These are phyloP conservation scores for Huntiella savannae DNA, from an alignment of 2,329 filamentous ascomycete genomes.

Conservation along the genomic window DNA sequence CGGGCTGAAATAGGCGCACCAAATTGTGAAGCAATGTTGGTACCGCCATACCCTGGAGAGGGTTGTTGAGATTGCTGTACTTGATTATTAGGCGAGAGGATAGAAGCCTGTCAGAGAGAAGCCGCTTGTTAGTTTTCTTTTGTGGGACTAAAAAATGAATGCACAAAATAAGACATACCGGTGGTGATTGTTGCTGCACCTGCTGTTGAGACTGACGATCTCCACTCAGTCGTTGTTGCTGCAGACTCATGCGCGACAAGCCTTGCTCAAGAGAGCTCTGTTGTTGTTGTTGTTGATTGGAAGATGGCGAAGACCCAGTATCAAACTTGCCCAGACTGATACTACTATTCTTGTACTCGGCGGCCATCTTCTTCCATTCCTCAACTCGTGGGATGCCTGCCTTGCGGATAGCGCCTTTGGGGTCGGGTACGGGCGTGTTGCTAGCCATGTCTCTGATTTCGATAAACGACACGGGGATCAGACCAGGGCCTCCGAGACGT, in stretches of 20 bases:
- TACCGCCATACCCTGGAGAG: constrained; percentile 1
- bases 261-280: constrained; percentile 36
- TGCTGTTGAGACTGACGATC: constrained; percentile 7
- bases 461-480: constrained; percentile 93
- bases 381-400: constrained; percentile 89
- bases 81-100: neutral
- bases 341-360: constrained; percentile 97
- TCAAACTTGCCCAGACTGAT: constrained; percentile 90
- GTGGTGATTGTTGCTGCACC: constrained; percentile 6
- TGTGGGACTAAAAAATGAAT: neutral
- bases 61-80: neutral
- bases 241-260: constrained; percentile 26
- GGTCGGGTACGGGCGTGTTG: constrained; percentile 62
- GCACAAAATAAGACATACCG: neutral
- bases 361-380: constrained; percentile 99
- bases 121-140: neutral
- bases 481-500: constrained; percentile 76
- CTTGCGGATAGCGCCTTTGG: constrained; percentile 65
- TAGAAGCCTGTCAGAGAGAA: neutral
- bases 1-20: constrained; percentile 64
- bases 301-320: constrained; percentile 23
- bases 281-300: constrained; percentile 13
- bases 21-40: constrained; percentile 32
- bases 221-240: constrained; percentile 17
- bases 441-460: constrained; percentile 90